Conservation (phyloP, 2,329 filamentous ascomycete species). For the Chrysoporthe austroafricana region DNA sequence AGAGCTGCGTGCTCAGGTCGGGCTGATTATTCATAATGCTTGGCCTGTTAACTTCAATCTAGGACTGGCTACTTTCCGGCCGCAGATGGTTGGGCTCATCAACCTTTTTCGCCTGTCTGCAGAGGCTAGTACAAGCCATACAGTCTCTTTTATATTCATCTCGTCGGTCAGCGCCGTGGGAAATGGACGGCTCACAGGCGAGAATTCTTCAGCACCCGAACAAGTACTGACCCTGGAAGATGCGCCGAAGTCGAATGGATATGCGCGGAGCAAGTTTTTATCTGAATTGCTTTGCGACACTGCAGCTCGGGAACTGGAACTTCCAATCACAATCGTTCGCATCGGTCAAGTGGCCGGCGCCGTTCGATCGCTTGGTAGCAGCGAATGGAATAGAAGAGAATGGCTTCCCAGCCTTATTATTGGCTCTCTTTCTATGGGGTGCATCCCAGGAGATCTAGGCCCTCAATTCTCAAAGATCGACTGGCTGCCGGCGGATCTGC, state of each 20-base stretch:
- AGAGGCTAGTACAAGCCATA: constrained; percentile 4
- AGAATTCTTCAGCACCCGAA: constrained; percentile 16
- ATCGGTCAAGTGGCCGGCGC: constrained; percentile 42
- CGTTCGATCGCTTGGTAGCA: neutral
- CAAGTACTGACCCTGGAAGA: constrained; percentile 34
- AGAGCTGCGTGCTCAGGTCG: constrained; percentile 39
- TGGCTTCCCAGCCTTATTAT: constrained; percentile 15
- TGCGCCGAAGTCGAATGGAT: constrained; percentile 35
- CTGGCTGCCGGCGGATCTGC: constrained; percentile 49
- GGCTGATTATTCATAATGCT: constrained; percentile 53
- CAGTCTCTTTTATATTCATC: constrained; percentile 49
- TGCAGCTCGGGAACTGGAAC: constrained; percentile 35
- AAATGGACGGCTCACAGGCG: constrained; percentile 30
- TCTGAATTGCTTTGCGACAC: constrained; percentile 39
- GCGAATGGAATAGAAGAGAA: constrained; percentile 14
- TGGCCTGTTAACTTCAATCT: constrained; percentile 64
- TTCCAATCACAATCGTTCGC: constrained; percentile 38
- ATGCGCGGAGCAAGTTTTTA: constrained; percentile 44
- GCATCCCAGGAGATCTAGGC: constrained; percentile 35
- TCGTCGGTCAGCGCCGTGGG: constrained; percentile 52
- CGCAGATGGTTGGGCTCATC: constrained; percentile 46
- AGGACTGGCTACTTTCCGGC: constrained; percentile 50
- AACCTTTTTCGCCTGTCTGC: constrained; percentile 45
- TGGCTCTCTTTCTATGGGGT: constrained; percentile 15
- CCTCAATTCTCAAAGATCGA: constrained; percentile 40